phyloP scores from a whole-genome alignment of 108 stramenopile species.

The Conticribra weissflogii region DNA sequence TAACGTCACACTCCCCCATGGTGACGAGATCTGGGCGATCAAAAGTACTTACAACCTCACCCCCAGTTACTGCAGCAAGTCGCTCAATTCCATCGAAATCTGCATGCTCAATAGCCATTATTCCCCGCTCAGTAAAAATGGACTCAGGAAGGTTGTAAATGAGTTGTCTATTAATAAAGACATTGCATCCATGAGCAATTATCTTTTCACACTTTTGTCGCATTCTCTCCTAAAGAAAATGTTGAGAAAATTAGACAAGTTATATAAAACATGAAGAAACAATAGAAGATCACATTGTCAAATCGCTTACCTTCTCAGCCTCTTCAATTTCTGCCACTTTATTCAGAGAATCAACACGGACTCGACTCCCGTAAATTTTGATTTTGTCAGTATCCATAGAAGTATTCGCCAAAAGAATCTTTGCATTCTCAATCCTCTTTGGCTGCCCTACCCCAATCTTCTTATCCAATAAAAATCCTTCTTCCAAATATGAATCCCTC shows the following conservation, averaged over 20 bases:
- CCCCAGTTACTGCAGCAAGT: slow-evolving; percentile 95
- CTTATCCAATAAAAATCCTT: slow-evolving; percentile 98
- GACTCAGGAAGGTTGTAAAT: slow-evolving; percentile 99
- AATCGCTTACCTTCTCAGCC: slow-evolving; percentile 92
- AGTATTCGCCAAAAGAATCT: slow-evolving; percentile 98
- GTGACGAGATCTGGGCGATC: slow-evolving; percentile 96
- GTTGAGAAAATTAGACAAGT: no score
- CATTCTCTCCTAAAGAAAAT: slow-evolving; percentile 91
- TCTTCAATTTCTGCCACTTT: slow-evolving; percentile 99
- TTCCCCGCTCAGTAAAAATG: slow-evolving; percentile 93
- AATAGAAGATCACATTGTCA: no score
- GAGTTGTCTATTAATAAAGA: slow-evolving; percentile 99
- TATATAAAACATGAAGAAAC: no score
- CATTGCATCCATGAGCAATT: slow-evolving; percentile 95
- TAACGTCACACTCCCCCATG: slow-evolving; percentile 92
- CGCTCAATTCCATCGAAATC: slow-evolving; percentile 99
- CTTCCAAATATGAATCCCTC: slow-evolving; percentile 95
- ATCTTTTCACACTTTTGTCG: slow-evolving; percentile 97
- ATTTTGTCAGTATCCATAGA: slow-evolving; percentile 99
- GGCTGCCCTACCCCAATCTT: slow-evolving; percentile 97
- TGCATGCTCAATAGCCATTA: slow-evolving; percentile 99
- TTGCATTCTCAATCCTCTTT: slow-evolving; percentile 93
- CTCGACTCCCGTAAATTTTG: slow-evolving; percentile 99
- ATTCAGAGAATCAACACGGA: slow-evolving; percentile 93
- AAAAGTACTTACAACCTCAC: slow-evolving; percentile 97